Base-by-base conservation (phyloP, 371 early-diverging fungal genomes). In the Mortierella sp. region DNA sequence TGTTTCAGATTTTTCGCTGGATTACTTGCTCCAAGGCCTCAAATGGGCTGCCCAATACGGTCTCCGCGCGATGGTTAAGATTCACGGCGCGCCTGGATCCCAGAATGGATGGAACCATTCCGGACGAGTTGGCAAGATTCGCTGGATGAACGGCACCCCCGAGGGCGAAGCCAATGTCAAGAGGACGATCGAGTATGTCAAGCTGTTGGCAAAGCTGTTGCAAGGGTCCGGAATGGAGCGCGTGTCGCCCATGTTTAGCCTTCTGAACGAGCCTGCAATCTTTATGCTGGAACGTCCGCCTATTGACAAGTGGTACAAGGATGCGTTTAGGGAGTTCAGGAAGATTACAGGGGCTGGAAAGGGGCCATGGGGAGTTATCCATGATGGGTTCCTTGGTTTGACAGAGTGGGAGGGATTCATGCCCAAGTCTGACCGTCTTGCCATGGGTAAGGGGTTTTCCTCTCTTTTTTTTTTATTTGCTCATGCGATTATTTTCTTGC, bases 71-170 rank as follows among this genome's bases (percentile, higher is more conserved):
- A 93, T 94, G 88, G 90, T 96, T 3, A 95, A 96, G 77, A 73
- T 96, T 19, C 96, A 96, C 73, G 94, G 93, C 0, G 93, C 92
- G 5, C 96, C 96, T 0, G 95, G 95, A 0, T 94, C 95, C 9
- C 96, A 96, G 81, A 95, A 95, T 71, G 95, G 95, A 21, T 95
- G 94, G 89, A 94, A 95, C 73, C 94, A 95, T 74, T 94, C 94
- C 2, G 95, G 95, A 2, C 74, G 80, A 8, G 73, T 46, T 3
- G 86, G 86, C 11, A 51, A 89, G 87, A 74, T 81, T 28, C 61
- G 86, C 74, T 87, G 93, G 94, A 79, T 92, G 89, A 82, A 86
- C 46, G 86, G 86, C 0, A 79, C 86, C 16, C 59, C 78, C 84
- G 69, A 90, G 34, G 84, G 84, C 1, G 78, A 31, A 69, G 89